These are phyloP conservation scores for Syzygium syzygioides DNA, from an alignment of 441 rosid species.

Conservation along the genomic window DNA sequence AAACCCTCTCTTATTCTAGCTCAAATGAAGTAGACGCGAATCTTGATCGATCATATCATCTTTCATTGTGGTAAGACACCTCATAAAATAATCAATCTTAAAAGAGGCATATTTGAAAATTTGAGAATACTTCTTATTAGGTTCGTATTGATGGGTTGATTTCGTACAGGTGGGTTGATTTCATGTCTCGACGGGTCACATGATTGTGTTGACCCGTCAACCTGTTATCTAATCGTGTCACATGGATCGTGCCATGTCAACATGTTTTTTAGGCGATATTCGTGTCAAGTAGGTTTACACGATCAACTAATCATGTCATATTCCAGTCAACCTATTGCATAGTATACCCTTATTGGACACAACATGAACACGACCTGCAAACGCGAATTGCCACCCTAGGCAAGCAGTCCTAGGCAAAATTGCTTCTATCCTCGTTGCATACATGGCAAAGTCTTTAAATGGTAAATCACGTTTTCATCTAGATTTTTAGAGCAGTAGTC, in stretches of 20 bases:
- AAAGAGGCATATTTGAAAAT: neutral
- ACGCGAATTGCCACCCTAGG: neutral
- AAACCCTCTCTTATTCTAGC: neutral
- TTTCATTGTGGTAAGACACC: neutral
- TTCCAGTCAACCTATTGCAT: neutral
- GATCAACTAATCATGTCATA: neutral
- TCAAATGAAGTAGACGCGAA: neutral
- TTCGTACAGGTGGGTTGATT: neutral
- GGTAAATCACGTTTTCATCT: neutral
- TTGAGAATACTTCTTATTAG: neutral
- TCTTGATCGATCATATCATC: neutral
- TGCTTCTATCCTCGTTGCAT: neutral
- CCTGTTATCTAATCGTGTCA: neutral
- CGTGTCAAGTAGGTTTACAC: neutral
- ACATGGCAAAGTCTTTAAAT: neutral
- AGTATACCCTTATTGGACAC: neutral
- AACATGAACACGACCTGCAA: neutral
- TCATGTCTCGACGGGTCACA: neutral
- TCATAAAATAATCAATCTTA: neutral
- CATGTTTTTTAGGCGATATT: fast-evolving
- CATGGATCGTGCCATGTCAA: neutral
- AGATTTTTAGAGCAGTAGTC: neutral
- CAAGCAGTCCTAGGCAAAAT: neutral
- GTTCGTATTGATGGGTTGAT: neutral
- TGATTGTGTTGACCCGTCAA: neutral